Evolutionary conservation across 148 eudicot genomes (phyloP), one percentile per base, ranked within the genome.

Genomic region (Silene latifolia): DNA sequence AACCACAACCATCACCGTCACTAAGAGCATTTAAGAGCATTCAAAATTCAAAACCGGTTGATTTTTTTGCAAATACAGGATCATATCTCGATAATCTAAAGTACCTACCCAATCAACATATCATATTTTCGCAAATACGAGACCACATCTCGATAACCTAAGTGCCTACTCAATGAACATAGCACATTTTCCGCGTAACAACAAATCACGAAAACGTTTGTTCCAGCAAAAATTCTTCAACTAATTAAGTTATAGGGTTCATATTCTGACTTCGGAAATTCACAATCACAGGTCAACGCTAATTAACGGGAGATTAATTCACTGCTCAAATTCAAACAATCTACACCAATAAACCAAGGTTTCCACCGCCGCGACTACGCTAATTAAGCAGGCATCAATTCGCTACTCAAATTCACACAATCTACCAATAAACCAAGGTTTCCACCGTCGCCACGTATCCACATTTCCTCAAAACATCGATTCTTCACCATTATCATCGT

Each of bases 31-130:
- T 15, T 32, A 59, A 42, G 67, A 48, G 12, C 53, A 2, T 32
- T 32, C 13, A 73, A 20, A 35, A 73, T 42, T 42, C 58, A 74
- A 39, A 48, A 32, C 46, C 23, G 9, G 68, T 46, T 18, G 68
- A 74, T 74, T 25, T 47, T 46, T 46, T 59, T 63, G 39, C 63
- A 71, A 17, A 56, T 29, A 59, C 35, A 27, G 19, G 66, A 63
- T 47, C 67, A 20, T 14, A 60, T 44, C 66, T 60, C 67, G 47
- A 71, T n/a, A 71, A 71, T 67, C 54, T 42, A 72, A 19, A 3
- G 9, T 42, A 9, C 47, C 56, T 57, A 60, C 17, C 19, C 17
- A 72, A n/a, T 72, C 74, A 57, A 29, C 44, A 39, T 39, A 39
- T 0, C 44, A 6, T 7, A 39, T 39, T 51, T 51, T 15, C 56